Evolutionary conservation across 176 grass and related monocot genomes (phyloP).

Genomic region (Thinopyrum elongatum): DNA sequence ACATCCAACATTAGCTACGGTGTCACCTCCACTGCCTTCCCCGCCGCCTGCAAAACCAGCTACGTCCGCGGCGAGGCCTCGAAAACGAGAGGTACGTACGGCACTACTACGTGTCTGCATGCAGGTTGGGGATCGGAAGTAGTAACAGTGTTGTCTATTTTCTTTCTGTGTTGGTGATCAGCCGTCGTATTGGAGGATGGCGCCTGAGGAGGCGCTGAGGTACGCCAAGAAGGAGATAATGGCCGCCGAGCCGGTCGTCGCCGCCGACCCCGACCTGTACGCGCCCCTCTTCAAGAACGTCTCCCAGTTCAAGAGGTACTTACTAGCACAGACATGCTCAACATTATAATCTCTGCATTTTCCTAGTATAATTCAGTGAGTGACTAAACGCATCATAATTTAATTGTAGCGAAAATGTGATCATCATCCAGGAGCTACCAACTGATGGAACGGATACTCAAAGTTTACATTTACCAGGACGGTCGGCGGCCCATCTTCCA

Average conservation of each 20-base stretch:
- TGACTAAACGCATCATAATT: conserved; percentile 2
- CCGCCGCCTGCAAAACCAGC: neutral
- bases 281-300: conserved; percentile 81
- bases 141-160: neutral
- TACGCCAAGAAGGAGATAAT: conserved; percentile 72
- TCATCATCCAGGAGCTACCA: conserved; percentile 75
- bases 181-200: conserved; percentile 83
- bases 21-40: neutral
- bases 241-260: conserved; percentile 38
- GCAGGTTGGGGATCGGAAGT: neutral
- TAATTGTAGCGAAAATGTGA: conserved; percentile 50
- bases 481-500: conserved; percentile 81
- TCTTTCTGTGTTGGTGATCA: conserved; percentile 9
- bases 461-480: conserved; percentile 74
- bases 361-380: no score
- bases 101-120: neutral
- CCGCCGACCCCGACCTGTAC: conserved; percentile 63
- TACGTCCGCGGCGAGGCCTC: neutral
- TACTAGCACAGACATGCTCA: neutral
- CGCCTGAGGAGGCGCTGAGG: conserved; percentile 59
- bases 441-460: conserved; percentile 85
- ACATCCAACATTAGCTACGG: neutral
- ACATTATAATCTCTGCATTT: neutral
- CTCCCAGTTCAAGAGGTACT: conserved; percentile 74
- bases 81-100: conserved; percentile 44